phyloP scores from a whole-genome alignment of 2,329 filamentous ascomycete genomes.

The Penicillium fuscoglaucum region DNA sequence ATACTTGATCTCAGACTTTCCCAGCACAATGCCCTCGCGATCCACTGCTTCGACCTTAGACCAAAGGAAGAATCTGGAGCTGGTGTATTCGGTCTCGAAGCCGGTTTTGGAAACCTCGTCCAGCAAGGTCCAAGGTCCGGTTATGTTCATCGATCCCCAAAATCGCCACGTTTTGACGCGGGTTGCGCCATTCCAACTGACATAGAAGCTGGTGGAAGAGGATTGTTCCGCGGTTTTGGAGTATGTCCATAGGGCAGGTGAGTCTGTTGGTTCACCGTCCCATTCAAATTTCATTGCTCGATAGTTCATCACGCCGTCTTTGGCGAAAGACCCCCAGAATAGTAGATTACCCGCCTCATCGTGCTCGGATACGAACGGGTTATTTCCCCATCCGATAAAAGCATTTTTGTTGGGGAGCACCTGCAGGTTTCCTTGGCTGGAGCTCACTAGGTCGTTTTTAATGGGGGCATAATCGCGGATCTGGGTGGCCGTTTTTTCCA shows the following conservation, averaged over 20 bases:
- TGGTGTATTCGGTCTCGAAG: conserved; percentile 42
- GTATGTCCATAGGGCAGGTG: conserved; percentile 45
- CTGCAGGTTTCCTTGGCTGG: conserved; percentile 44
- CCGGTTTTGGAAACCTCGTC: conserved; percentile 35
- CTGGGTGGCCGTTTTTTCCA: conserved; percentile 37
- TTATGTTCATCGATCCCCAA: conserved; percentile 34
- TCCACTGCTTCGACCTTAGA: conserved; percentile 41
- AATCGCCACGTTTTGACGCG: conserved; percentile 40
- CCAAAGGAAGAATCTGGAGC: conserved; percentile 33
- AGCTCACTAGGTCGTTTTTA: conserved; percentile 30
- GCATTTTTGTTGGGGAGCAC: conserved; percentile 40
- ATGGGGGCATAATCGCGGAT: conserved; percentile 34
- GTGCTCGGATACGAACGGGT: conserved; percentile 43
- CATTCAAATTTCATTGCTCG: conserved; percentile 46
- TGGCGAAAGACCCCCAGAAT: conserved; percentile 40
- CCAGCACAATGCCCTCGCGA: conserved; percentile 32
- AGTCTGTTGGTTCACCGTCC: conserved; percentile 43
- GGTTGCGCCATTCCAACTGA: conserved; percentile 46
- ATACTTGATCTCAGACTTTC: conserved; percentile 35
- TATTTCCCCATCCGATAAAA: conserved; percentile 47
- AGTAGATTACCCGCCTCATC: conserved; percentile 39
- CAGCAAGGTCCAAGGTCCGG: conserved; percentile 35
- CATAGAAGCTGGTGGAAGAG: conserved; percentile 37
- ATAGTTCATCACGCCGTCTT: conserved; percentile 43
- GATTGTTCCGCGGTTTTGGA: conserved; percentile 29